A percentile compares a stretch with the other conserved stretches of the same genome.
Conservation (phyloP, 441 rosid species). For the Euphorbia schlechtendalii region DNA sequence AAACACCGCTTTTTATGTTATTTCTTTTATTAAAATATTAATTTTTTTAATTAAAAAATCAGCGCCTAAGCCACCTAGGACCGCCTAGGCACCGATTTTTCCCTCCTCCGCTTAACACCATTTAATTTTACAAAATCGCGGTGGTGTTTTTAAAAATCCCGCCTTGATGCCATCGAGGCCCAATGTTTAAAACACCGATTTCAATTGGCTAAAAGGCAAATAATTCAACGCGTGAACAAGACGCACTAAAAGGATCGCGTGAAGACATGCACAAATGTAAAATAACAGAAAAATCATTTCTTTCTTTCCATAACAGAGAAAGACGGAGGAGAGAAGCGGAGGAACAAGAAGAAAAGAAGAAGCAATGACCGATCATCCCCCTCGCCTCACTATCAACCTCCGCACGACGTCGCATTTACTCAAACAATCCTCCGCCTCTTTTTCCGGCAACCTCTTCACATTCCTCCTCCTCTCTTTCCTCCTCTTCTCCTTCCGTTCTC, state of each 20-base stretch:
- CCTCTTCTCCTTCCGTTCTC: conserved; percentile 73
- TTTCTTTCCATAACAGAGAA: background rate
- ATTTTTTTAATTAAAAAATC: no score
- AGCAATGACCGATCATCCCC: conserved; percentile 68
- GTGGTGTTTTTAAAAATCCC: no score
- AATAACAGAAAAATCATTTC: background rate
- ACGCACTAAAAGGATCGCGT: background rate
- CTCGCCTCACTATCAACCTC: conserved; percentile 29
- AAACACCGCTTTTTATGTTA: no score
- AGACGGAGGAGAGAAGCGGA: no score
- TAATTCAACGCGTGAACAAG: background rate
- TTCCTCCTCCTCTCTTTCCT: conserved; percentile 62
- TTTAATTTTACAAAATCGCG: no score
- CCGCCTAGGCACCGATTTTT: no score
- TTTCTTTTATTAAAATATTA: no score
- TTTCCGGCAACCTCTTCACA: conserved; percentile 48
- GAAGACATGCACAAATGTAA: background rate
- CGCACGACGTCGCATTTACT: conserved; percentile 57
- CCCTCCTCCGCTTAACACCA: no score
- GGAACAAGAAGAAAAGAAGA: no score
- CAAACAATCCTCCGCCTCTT: conserved; percentile 38
- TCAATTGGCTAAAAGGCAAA: background rate
- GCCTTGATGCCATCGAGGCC: no score
- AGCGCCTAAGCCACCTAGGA: no score
- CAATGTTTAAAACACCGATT: no score